Base-by-base conservation (phyloP, 192 early-diverging fungal species). In the Podila verticillata region DNA sequence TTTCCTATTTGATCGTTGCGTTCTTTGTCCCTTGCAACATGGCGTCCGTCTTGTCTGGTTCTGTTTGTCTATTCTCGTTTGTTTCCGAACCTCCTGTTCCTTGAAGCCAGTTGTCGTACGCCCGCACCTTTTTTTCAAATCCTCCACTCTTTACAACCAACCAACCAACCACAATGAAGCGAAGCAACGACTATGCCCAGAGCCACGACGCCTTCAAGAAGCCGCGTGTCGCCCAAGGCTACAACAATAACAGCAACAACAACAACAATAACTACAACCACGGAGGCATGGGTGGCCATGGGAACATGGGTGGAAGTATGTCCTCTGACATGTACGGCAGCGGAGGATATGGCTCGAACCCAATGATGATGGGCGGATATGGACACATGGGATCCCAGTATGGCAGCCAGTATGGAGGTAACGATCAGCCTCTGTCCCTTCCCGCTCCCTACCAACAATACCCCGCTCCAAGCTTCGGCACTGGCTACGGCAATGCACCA, bases 151-250 rank as follows among this genome's bases (percentile, higher is more conserved):
- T 48, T 15, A 3, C 24, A 17, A 19, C 47, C 44, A 63, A 44
- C 59, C 35, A 64, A 36, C 61, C 2, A 39, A 39, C 36, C 8
- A 12, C 39, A 44, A 90, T 90, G 89, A 90, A 89, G 83, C 84
- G 89, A 74, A 86, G 84, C 66, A 90, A 83, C 82, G 89, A 90
- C 67, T 90, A 88, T 77, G 86, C 75, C 61, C 86, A 86, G 59
- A 82, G 74, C 28, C 75, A 84, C 65, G 85, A 88, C 48, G 86
- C 70, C 51, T 85, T 81, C 66, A 91, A 91, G 68, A 91, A 91
- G 61, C 88, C 84, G 30, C 84, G 89, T 19, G 89, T 87, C 36
- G 83, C 81, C 30, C 89, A 89, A 70, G 68, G 82, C 19, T 81
- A 75, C 59, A 74, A 74, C 58, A 70, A n/a, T n/a, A n/a, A n/a